Evolutionary conservation across 1,284 basidiomycete species (phyloP).

Genomic region (Heimioporus retisporus): DNA sequence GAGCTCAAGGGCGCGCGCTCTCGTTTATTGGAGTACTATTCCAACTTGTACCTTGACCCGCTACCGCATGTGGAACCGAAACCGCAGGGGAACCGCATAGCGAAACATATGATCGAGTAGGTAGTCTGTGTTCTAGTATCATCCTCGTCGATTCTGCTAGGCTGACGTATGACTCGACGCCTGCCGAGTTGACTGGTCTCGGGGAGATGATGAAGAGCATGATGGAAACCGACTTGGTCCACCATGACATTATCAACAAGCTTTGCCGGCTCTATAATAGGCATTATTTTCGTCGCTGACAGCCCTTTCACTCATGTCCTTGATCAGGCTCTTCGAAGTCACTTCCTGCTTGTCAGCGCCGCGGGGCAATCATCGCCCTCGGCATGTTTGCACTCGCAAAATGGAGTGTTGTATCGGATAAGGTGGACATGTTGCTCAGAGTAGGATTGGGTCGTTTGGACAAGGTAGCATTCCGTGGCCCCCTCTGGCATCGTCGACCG

Average conservation of each 20-base stretch:
- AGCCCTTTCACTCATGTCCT: neutral
- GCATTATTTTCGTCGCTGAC: slow-evolving; percentile 38
- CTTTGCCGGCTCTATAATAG: slow-evolving; percentile 97
- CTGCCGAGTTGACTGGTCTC: slow-evolving; percentile 96
- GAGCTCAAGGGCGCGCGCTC: slow-evolving; percentile 93
- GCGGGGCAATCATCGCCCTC: no score
- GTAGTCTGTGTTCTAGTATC: slow-evolving; percentile 38
- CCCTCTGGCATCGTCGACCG: neutral
- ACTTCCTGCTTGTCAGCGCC: no score
- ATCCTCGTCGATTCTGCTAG: slow-evolving; percentile 50
- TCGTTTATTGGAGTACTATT: slow-evolving; percentile 92
- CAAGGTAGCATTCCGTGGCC: slow-evolving; percentile 61
- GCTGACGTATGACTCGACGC: slow-evolving; percentile 89
- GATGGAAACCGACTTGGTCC: slow-evolving; percentile 90
- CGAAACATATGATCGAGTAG: slow-evolving; percentile 98
- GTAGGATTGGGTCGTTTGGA: slow-evolving; percentile 91
- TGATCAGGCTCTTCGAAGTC: no score
- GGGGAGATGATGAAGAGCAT: slow-evolving; percentile 97
- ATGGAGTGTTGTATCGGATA: slow-evolving; percentile 75
- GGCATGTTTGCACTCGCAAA: no score
- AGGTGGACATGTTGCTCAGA: slow-evolving; percentile 87
- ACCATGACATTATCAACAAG: slow-evolving; percentile 88
- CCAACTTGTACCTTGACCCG: slow-evolving; percentile 90
- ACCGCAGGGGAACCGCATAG: slow-evolving; percentile 92
- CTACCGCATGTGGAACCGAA: slow-evolving; percentile 78